Evolutionary conservation across 1,284 basidiomycete genomes (phyloP), one percentile per base, ranked within the genome.

Genomic region (Xerocomus minutiporus): DNA sequence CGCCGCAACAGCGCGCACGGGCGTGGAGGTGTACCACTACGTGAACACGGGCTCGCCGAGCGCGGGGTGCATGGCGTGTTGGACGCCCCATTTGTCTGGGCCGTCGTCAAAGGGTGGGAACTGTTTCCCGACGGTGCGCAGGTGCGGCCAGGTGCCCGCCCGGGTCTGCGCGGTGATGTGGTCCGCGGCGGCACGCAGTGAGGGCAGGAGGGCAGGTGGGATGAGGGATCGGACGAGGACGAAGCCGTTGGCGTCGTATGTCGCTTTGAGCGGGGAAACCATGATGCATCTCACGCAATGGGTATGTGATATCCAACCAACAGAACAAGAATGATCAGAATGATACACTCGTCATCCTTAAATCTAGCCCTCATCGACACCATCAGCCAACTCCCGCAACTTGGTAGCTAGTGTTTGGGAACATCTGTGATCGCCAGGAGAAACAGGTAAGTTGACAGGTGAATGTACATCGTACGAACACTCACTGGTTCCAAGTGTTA

Each of bases 201-300:
- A 61, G 2, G 61, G 53, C 50, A 79, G 68, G 13, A 78, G 69
- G 2, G 68, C 63, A 0, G 71, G 59, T 4, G 76, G 62, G 46
- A 92, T 72, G 45, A 91, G 80, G 48, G 70, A 71, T 2, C 81
- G 80, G n/a, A 91, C 69, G 48, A 91, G 73, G 20, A 90, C 83
- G 64, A 79, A 92, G 35, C 91, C 90, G 54, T 87, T 79, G 91
- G 35, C 91, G 90, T 84, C 77, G 71, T 87, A 91, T n/a, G 51
- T 50, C 6, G 44, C 57, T 56, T 48, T 66, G 52, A 63, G 31
- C 31, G 20, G 20, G 2, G 20, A 2, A n/a, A n/a, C 2, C 20
- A 20, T 20, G 20, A 20, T 20, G 20, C 2, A 20, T 20, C 20
- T 20, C 2, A 20, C 20, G 2, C 20, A 20, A 20, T 20, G 20